A percentile compares a stretch with the other conserved stretches of the same genome.
Conservation (phyloP, 192 early-diverging fungal species). For the Irineochytrium annulatum region DNA sequence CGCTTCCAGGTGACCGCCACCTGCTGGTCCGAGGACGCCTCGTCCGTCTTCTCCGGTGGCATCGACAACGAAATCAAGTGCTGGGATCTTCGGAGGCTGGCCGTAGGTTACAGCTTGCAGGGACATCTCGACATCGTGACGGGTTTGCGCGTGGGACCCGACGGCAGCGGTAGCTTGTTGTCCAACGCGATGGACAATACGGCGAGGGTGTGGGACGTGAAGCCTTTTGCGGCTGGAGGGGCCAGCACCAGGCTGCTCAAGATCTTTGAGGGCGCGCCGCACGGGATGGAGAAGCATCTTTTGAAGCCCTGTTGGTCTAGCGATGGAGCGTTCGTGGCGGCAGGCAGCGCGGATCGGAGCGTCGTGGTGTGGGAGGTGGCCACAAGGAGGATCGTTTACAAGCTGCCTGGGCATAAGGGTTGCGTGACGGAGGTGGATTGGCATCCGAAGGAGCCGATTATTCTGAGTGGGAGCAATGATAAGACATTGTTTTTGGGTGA, state of each 20-base stretch:
- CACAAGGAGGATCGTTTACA: constrained; percentile 80
- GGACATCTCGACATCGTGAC: constrained; percentile 91
- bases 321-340: constrained; percentile 78
- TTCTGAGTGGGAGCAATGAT: constrained; percentile 83
- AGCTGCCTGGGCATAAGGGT: constrained; percentile 93
- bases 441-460: constrained; percentile 58
- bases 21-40: constrained; percentile 69
- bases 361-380: constrained; percentile 86
- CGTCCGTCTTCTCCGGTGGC: constrained; percentile 78
- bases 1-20: constrained; percentile 69
- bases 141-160: constrained; percentile 76
- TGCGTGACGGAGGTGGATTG: constrained; percentile 92
- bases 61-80: constrained; percentile 85
- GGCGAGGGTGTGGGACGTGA: constrained; percentile 92
- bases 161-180: constrained; percentile 70
- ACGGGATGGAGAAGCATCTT: constrained; percentile 93
- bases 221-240: constrained; percentile 64
- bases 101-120: constrained; percentile 58
- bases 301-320: constrained; percentile 85
- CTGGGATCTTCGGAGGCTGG: constrained; percentile 83
- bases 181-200: constrained; percentile 95
- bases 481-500: constrained; percentile 86
- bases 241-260: constrained; percentile 67
- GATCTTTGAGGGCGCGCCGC: constrained; percentile 82
- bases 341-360: constrained; percentile 78